A percentile compares a stretch with the other conserved stretches of the same genome.
Conservation (phyloP, 2,329 filamentous ascomycete genomes). For the Truncatella angustata region DNA sequence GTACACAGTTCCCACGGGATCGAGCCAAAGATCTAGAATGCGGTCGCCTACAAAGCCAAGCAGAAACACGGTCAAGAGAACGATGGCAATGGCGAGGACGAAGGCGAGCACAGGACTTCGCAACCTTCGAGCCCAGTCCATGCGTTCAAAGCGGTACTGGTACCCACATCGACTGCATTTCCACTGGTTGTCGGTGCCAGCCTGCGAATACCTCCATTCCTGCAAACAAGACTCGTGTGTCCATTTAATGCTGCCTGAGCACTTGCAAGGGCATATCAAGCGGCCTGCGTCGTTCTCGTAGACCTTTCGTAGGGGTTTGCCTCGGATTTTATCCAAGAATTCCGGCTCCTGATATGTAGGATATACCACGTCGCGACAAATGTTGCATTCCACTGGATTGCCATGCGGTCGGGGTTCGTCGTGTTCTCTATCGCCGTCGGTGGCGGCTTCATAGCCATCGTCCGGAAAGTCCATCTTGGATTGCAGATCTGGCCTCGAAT, state of each 20-base stretch:
- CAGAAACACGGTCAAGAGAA: constrained; percentile 71
- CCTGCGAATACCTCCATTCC: constrained; percentile 71
- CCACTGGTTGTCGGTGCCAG: constrained; percentile 69
- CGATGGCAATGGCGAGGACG: constrained; percentile 67
- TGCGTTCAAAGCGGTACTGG: constrained; percentile 72
- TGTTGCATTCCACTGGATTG: constrained; percentile 63
- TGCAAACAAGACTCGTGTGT: constrained; percentile 90
- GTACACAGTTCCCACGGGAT: constrained; percentile 65
- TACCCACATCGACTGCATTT: constrained; percentile 82
- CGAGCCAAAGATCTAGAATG: constrained; percentile 83
- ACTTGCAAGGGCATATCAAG: constrained; percentile 85
- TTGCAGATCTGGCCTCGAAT: background rate
- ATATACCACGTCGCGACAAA: constrained; percentile 72
- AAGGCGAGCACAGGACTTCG: constrained; percentile 67
- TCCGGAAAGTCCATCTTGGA: background rate
- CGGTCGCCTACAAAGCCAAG: constrained; percentile 92
- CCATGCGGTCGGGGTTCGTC: background rate
- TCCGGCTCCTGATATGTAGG: constrained; percentile 40
- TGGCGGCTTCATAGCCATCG: background rate
- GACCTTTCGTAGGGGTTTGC: constrained; percentile 19
- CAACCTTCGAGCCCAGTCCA: constrained; percentile 72
- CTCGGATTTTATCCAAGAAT: constrained; percentile 26
- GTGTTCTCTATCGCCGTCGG: background rate
- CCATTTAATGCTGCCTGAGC: constrained; percentile 89
- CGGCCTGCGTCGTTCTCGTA: constrained; percentile 80